A percentile compares a stretch with the other conserved stretches of the same genome.
Evolutionary conservation across 2,329 filamentous ascomycete genomes (phyloP).

Genomic region (Monosporascus ibericus): DNA sequence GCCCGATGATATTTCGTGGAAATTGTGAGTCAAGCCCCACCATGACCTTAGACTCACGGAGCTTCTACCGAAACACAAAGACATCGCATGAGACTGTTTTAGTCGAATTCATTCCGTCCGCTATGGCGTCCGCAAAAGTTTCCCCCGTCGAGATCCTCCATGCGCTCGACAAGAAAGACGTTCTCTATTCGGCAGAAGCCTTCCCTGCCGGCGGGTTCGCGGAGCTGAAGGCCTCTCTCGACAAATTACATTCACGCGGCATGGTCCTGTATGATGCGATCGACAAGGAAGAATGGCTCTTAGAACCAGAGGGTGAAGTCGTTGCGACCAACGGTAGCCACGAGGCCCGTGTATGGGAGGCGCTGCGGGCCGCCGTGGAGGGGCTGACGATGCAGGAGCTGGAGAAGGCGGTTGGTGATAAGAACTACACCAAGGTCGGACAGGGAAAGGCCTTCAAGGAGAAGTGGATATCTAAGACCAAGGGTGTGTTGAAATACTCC

Average conservation of each 20-base stretch:
- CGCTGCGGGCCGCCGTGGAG: conserved; percentile 64
- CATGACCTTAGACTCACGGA: not conserved
- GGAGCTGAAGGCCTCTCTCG: conserved; percentile 78
- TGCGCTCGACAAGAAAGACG: conserved; percentile 53
- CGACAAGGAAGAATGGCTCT: conserved; percentile 68
- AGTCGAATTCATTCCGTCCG: too few species aligned
- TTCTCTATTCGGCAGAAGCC: conserved; percentile 62
- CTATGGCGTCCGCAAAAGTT: conserved; percentile 37
- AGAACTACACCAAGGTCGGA: conserved; percentile 73
- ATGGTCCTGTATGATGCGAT: conserved; percentile 85
- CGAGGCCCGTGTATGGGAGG: conserved; percentile 77
- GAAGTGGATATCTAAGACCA: conserved; percentile 62
- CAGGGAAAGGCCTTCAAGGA: conserved; percentile 89
- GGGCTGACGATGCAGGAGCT: conserved; percentile 76
- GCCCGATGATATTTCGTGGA: not conserved
- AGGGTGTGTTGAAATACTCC: conserved; percentile 33
- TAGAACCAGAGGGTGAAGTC: conserved; percentile 69
- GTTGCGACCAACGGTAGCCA: conserved; percentile 73
- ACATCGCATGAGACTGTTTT: too few species aligned
- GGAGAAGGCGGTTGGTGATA: conserved; percentile 63
- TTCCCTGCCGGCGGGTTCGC: conserved; percentile 62
- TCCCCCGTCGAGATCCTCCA: conserved; percentile 59
- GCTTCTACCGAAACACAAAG: too few species aligned
- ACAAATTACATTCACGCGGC: conserved; percentile 74
- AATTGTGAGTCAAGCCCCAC: not conserved